Conservation (phyloP, 495 filamentous ascomycete species). For the Trichodelitschia bisporula region DNA sequence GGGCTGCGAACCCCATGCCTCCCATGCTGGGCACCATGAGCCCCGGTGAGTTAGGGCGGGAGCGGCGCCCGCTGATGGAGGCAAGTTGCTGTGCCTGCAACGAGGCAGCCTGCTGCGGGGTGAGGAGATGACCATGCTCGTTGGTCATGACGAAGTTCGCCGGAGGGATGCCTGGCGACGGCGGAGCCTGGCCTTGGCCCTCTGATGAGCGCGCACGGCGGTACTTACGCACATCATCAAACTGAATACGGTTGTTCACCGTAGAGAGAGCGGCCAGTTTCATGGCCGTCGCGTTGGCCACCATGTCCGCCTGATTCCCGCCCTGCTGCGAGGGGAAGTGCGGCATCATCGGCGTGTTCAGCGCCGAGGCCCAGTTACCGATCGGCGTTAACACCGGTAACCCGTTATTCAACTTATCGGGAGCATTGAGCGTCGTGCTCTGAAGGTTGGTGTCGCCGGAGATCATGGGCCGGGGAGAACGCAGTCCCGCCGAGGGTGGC, state of each 20-base stretch:
- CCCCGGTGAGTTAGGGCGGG: conserved; percentile 81
- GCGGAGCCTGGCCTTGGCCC: conserved; percentile 18
- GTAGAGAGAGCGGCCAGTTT: conserved; percentile 91
- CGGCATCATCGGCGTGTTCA: conserved; percentile 87
- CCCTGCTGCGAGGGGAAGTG: conserved; percentile 37
- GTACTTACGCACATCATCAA: conserved; percentile 89
- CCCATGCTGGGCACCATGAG: conserved; percentile 47
- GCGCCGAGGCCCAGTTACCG: conserved; percentile 95
- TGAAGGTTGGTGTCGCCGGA: conserved; percentile 47
- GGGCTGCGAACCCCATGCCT: conserved; percentile 53
- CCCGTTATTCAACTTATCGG: conserved; percentile 37
- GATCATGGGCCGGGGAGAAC: conserved; percentile 48
- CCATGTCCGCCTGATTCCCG: conserved; percentile 76
- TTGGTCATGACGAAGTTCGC: conserved; percentile 69
- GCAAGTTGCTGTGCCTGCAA: conserved; percentile 68
- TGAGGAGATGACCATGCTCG: conserved; percentile 70
- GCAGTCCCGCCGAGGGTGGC: conserved; percentile 50
- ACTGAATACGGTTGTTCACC: conserved; percentile 91
- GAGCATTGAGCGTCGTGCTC: conserved; percentile 53
- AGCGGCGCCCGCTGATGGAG: conserved; percentile 48
- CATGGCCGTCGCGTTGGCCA: conserved; percentile 97
- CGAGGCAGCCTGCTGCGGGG: conserved; percentile 62
- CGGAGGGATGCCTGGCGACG: conserved; percentile 4
- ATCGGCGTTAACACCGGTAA: conserved; percentile 81
- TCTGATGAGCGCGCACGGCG: conserved; percentile 79